Evolutionary conservation across 768 basidiomycete genomes (phyloP).

Genomic region (Auricularia heimuer): DNA sequence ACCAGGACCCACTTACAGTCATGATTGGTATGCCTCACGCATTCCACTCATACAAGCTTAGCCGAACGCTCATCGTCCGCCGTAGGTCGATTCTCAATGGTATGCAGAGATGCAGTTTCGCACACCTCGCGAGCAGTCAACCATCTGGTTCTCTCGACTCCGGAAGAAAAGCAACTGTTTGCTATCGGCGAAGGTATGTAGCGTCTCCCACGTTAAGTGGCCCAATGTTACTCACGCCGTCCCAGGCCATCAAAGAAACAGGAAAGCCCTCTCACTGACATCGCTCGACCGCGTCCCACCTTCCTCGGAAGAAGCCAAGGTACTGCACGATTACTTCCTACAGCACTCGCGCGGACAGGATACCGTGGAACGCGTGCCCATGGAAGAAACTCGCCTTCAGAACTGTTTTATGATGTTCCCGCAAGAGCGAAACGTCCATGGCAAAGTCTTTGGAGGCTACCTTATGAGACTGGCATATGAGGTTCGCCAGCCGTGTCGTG

Average conservation of each 20-base stretch:
- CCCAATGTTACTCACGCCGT: too few species aligned
- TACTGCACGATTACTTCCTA: slow-evolving; percentile 62
- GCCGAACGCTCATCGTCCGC: not conserved
- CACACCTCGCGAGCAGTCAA: slow-evolving; percentile 57
- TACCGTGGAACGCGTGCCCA: slow-evolving; percentile 44
- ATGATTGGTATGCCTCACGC: slow-evolving; percentile 42
- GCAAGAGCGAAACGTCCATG: slow-evolving; percentile 75
- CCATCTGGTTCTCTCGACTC: slow-evolving; percentile 44
- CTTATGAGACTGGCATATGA: slow-evolving; percentile 65
- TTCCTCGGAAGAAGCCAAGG: slow-evolving; percentile 53
- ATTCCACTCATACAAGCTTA: slow-evolving; percentile 1
- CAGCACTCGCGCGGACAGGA: slow-evolving; percentile 11
- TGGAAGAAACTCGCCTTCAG: slow-evolving; percentile 64
- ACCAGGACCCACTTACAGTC: slow-evolving; percentile 44
- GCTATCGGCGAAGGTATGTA: slow-evolving; percentile 56
- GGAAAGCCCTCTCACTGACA: slow-evolving; percentile 41
- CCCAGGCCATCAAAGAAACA: slow-evolving; percentile 51
- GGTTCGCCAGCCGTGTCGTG: slow-evolving; percentile 24
- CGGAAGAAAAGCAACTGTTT: slow-evolving; percentile 54
- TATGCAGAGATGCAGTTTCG: slow-evolving; percentile 62
- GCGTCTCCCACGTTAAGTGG: slow-evolving; percentile 6
- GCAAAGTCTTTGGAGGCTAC: slow-evolving; percentile 68
- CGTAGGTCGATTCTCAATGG: slow-evolving; percentile 86
- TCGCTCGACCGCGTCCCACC: slow-evolving; percentile 70
- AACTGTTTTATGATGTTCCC: slow-evolving; percentile 74